Evolutionary conservation across 768 basidiomycete genomes (phyloP).

Genomic region (Royoungia palumana): DNA sequence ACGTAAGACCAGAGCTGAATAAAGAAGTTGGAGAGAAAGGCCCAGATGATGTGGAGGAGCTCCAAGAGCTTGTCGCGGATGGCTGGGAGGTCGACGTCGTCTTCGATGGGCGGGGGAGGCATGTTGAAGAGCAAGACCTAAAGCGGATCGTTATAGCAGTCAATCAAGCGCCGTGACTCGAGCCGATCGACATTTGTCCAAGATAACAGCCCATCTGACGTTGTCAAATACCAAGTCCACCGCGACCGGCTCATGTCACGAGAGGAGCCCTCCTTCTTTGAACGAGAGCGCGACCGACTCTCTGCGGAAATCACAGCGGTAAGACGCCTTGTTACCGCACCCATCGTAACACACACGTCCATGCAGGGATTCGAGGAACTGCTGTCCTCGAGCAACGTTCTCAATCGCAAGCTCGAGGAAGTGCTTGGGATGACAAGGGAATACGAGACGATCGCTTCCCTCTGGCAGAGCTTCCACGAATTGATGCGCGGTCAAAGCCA

Average conservation of each 20-base stretch:
- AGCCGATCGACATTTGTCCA: too few species aligned
- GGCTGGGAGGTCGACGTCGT: conserved; percentile 14
- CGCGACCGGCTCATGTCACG: conserved; percentile 23
- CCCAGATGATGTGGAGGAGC: conserved; percentile 9
- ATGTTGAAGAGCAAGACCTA: background rate
- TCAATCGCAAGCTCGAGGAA: conserved; percentile 91
- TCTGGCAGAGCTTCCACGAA: conserved; percentile 81
- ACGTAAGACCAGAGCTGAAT: conserved; percentile 9
- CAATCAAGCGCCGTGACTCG: too few species aligned
- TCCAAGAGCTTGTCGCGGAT: conserved; percentile 16
- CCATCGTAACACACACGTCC: background rate
- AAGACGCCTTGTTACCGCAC: conserved; percentile 19
- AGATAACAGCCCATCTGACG: too few species aligned
- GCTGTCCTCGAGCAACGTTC: conserved; percentile 75
- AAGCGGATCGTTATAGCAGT: background rate
- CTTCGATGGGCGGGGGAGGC: conserved; percentile 12
- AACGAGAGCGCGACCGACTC: conserved; percentile 73
- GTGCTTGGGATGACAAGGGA: conserved; percentile 90
- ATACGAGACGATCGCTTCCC: conserved; percentile 80
- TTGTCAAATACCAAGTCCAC: too few species aligned
- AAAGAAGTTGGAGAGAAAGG: conserved; percentile 1
- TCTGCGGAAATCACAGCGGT: conserved; percentile 73
- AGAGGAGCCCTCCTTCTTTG: conserved; percentile 61
- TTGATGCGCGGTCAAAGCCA: conserved; percentile 60
- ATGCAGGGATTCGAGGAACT: conserved; percentile 83